These are phyloP conservation scores for Medicago arabica DNA, from an alignment of 306 rosid species.

Conservation along the genomic window DNA sequence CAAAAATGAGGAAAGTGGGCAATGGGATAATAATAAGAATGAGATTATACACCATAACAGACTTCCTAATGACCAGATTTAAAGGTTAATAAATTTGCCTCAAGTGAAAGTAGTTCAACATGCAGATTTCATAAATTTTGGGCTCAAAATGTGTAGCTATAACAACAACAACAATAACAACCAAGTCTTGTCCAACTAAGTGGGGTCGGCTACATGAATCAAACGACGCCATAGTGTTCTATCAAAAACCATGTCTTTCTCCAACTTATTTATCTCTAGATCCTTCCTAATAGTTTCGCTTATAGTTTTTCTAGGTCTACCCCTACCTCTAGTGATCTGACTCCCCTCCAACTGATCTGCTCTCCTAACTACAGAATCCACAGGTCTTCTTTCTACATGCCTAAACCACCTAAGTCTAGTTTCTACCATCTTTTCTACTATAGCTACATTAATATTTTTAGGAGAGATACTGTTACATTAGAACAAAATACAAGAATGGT, in stretches of 20 bases:
- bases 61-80: conserved; percentile 22
- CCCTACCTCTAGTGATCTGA: no score
- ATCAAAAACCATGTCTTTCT: no score
- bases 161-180: not conserved
- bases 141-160: conserved; percentile 17
- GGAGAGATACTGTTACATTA: conserved; percentile 8
- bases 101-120: conserved; percentile 16
- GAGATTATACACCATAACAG: conserved; percentile 33
- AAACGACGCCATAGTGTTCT: no score
- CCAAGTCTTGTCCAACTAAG: no score
- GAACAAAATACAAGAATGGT: conserved; percentile 22
- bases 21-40: conserved; percentile 39
- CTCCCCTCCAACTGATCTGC: no score
- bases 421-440: not conserved
- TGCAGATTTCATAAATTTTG: conserved; percentile 29
- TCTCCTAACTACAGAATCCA: no score
- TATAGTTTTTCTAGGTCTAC: no score
- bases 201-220: no score
- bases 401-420: no score
- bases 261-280: no score
- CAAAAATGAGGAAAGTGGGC: conserved; percentile 34
- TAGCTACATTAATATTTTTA: not conserved
- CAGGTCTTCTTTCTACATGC: no score
- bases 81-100: conserved; percentile 19
- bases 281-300: no score